Conservation (phyloP, 2,329 filamentous ascomycete genomes). For the Orbilia oligospora region DNA sequence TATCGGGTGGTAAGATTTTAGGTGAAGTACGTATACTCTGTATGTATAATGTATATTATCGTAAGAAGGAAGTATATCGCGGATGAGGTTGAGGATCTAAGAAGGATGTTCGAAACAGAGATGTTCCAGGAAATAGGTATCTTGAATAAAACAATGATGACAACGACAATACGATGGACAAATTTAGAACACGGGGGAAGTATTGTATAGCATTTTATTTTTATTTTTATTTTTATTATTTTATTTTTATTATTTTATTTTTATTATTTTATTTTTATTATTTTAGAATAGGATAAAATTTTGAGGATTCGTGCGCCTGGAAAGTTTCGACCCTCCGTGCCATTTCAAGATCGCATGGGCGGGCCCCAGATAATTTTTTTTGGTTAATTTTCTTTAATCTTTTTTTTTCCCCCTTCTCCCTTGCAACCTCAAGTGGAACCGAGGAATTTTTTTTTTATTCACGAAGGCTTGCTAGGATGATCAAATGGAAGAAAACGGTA, state of each 20-base stretch:
- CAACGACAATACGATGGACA: slow-evolving; percentile 15
- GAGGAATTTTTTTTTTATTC: slow-evolving; percentile 18
- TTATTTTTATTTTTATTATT: slow-evolving; percentile 9
- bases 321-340: slow-evolving; percentile 37
- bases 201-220: slow-evolving; percentile 15
- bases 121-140: slow-evolving; percentile 11
- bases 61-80: slow-evolving; percentile 9
- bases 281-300: slow-evolving; percentile 37
- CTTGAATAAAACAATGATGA: slow-evolving; percentile 18
- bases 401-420: slow-evolving; percentile 21
- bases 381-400: background rate
- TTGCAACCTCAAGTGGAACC: slow-evolving; percentile 25
- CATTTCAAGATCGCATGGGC: slow-evolving; percentile 23
- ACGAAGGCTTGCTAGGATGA: slow-evolving; percentile 26
- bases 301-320: slow-evolving; percentile 46
- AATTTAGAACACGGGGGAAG: slow-evolving; percentile 28
- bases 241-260: slow-evolving; percentile 20
- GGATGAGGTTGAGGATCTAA: slow-evolving; percentile 19
- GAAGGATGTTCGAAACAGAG: slow-evolving; percentile 17
- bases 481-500: slow-evolving; percentile 29
- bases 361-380: background rate
- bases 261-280: slow-evolving; percentile 8
- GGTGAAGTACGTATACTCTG: background rate
- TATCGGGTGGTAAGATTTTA: slow-evolving; percentile 36
- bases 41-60: too few relatives aligned